Evolutionary conservation across 2,329 filamentous ascomycete genomes (phyloP), one percentile per base, ranked within the genome.

Genomic region (Incumbomyces delicatus): DNA sequence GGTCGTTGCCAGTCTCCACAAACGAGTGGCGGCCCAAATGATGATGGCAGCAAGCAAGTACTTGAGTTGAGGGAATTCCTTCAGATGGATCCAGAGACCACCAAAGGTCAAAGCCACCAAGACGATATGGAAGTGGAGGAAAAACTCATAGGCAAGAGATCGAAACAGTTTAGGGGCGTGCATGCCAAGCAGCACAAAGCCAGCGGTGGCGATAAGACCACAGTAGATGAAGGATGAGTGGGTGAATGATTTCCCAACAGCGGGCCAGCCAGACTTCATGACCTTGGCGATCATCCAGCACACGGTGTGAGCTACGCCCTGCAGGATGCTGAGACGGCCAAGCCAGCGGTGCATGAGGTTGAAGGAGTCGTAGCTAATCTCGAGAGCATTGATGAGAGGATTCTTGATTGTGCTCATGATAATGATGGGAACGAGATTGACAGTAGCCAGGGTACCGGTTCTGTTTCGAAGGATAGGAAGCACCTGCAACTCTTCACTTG

Each of bases 111-210:
- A 61, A 31, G 83, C 64, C 33, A 82, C 87, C 42, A 94, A 69
- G 32, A 85, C 64, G 56, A 94, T 88, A 67, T 96, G 92, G 27
- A 83, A 67, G 61, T 85, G 87, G 57, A 96, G 76, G 69, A 98
- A 98, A 1, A 87, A 94, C 69, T 98, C 92, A 69, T 98, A 98
- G 63, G 95, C 95, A 33, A 89, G 88, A 65, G 95, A 90, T 51
- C 92, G 82, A 43, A 98, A 61, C 0, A 88, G 83, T 2, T 87
- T 90, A 45, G 85, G 70, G 8, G 87, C 83, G 22, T 83, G 71
- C 43, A 94, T 59, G 45, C 85, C 60, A 38, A 96, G 71, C 37
- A 85, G 61, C 34, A 77, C 57, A 61, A 95, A 76, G 32, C 77
- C 74, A 41, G 77, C 62, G n/a, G 59, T 57, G 47, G 62, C 60